A percentile compares a stretch with the other conserved stretches of the same genome.
Evolutionary conservation across 192 early-diverging fungal species (phyloP).

Genomic region (Coemansia asiatica): DNA sequence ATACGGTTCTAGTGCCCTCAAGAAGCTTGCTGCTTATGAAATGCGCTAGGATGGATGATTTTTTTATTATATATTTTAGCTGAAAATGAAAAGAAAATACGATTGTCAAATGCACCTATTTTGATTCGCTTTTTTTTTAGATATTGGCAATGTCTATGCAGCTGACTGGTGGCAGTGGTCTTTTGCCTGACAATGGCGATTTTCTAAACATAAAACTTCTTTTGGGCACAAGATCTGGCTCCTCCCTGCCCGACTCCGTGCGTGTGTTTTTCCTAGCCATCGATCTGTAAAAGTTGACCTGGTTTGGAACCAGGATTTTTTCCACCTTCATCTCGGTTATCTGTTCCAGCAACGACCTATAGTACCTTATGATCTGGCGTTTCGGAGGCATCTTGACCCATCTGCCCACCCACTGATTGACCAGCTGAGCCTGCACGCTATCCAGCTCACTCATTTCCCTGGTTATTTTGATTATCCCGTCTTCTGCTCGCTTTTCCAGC

Average conservation of each 20-base stretch:
- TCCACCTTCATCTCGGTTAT: constrained; percentile 24
- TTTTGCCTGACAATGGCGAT: constrained; percentile 29
- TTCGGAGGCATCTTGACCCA: constrained; percentile 41
- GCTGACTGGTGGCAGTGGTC: constrained; percentile 14
- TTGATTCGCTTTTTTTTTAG: not conserved
- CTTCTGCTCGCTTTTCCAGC: constrained; percentile 33
- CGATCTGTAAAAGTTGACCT: constrained; percentile 21
- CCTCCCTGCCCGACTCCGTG: constrained; percentile 9
- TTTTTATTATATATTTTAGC: constrained; percentile 7
- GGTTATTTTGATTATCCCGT: constrained; percentile 13
- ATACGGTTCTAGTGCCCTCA: constrained; percentile 74
- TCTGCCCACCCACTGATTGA: constrained; percentile 22
- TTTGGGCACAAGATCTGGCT: constrained; percentile 22
- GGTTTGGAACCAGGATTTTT: constrained; percentile 7
- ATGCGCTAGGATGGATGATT: constrained; percentile 23
- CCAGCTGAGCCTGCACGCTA: not conserved
- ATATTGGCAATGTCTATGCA: constrained; percentile 24
- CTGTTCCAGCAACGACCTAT: constrained; percentile 27
- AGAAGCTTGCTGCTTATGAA: constrained; percentile 42
- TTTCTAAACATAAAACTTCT: constrained; percentile 19
- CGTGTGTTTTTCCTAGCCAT: too few species aligned
- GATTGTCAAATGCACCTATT: too few species aligned
- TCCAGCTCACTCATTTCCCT: constrained; percentile 4
- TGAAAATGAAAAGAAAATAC: too few species aligned
- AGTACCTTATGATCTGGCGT: constrained; percentile 29